Conservation (phyloP, 768 basidiomycete genomes). For the Trametes cubensis region DNA sequence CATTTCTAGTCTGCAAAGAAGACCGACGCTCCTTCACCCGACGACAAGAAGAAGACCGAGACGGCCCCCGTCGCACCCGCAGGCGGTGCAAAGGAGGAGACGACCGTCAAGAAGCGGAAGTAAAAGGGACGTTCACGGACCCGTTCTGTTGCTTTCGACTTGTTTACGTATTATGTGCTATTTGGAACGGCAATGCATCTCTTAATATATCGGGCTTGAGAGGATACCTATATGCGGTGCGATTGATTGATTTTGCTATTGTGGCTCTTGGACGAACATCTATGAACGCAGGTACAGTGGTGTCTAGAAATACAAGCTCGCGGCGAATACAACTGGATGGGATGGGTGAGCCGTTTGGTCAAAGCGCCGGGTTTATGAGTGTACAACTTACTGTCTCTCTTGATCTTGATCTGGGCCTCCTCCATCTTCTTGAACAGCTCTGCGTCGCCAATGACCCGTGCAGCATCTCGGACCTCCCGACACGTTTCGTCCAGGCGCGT, state of each 20-base stretch:
- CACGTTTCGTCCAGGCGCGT: conserved; percentile 97
- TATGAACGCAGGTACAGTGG: neutral
- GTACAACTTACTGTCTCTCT: conserved; percentile 83
- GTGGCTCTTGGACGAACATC: neutral
- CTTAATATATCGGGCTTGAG: conserved; percentile 30
- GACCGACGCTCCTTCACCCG: conserved; percentile 64
- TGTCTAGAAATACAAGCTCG: conserved; percentile 81
- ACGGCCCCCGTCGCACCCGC: conserved; percentile 70
- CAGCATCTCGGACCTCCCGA: conserved; percentile 94
- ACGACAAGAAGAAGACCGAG: conserved; percentile 68
- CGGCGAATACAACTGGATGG: conserved; percentile 76
- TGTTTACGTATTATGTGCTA: conserved; percentile 21
- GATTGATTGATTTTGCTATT: neutral
- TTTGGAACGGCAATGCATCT: conserved; percentile 25
- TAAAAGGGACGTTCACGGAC: conserved; percentile 35
- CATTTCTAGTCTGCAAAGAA: conserved; percentile 68
- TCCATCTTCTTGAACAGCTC: conserved; percentile 99
- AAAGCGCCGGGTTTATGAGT: neutral
- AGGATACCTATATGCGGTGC: conserved; percentile 17
- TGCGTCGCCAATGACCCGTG: conserved; percentile 94
- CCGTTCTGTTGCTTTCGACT: conserved; percentile 15
- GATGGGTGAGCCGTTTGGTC: neutral
- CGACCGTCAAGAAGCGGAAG: conserved; percentile 74
- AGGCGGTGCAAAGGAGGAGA: conserved; percentile 74
- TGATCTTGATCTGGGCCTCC: conserved; percentile 89